Conservation (phyloP, 2,329 filamentous ascomycete genomes). For the Fusarium torulosum region DNA sequence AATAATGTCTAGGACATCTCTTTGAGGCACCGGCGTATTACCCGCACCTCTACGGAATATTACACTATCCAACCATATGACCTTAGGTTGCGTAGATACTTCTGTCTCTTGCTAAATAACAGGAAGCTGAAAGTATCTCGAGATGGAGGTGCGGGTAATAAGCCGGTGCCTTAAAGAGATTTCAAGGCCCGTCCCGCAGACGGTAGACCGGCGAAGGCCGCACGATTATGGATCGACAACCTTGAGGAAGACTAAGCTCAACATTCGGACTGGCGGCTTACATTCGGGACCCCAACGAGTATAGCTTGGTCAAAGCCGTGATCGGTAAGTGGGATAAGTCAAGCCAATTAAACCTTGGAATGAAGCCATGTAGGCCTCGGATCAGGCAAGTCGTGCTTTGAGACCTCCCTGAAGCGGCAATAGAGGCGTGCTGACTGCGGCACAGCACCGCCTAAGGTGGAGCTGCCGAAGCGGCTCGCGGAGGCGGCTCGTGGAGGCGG, state of each 20-base stretch:
- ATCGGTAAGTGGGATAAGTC: constrained; percentile 2
- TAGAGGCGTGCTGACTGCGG: constrained; percentile 6
- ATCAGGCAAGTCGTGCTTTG: constrained; percentile 2
- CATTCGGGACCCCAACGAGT: neutral
- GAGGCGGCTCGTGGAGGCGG: constrained; percentile 2
- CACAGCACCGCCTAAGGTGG: constrained; percentile 8
- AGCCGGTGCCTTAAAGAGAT: no score
- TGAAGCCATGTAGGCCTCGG: constrained; percentile 1
- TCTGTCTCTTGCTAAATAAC: no score
- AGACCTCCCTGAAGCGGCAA: constrained; percentile 12
- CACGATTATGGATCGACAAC: constrained; percentile 1
- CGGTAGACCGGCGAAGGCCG: neutral
- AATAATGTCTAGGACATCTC: no score
- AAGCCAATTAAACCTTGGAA: neutral
- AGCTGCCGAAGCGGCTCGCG: constrained; percentile 9
- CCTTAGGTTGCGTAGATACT: no score
- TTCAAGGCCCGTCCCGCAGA: neutral
- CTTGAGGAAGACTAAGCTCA: no score
- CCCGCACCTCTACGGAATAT: no score
- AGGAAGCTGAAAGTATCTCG: no score
- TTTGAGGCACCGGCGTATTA: no score
- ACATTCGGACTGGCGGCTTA: neutral
- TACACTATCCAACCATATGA: no score
- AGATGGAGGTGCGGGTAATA: no score
- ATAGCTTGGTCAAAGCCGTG: neutral